Base-by-base conservation (phyloP, 2,329 filamentous ascomycete species). In the Sclerotinia subarctica region DNA sequence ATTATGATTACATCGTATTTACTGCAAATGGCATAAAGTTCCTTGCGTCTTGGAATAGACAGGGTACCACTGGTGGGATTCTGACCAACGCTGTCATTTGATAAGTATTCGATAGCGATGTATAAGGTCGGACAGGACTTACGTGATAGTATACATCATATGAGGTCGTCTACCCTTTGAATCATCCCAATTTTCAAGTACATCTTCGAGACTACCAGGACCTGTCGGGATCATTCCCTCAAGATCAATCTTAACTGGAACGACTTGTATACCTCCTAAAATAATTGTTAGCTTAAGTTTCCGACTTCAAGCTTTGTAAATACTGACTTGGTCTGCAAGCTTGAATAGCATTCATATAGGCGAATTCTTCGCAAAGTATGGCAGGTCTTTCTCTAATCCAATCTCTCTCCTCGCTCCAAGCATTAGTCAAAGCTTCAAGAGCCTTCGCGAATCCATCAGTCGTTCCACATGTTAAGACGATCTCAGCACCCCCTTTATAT, bases 81-180 rank as follows among this genome's bases (percentile, higher is more conserved):
- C 75, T 97, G 93, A 38, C 93, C 94, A 80, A 93, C 90, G n/a
- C 88, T 90, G 57, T 15, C 19, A 38, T 10, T 17, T 10, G 44
- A 59, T 76, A 26, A 77, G 71, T 62, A 69, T 56, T 24, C 11
- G 60, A 5, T 17, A 5, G 29, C 52, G 21, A 46, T 21, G n/a
- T 29, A 69, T 72, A 62, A 51, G 17, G 10, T 6, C 21, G 47
- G 15, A 21, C 49, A 15, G 4, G 49, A 87, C 89, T 85, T 79
- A 93, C 88, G 92, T 94, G 72, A 97, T 91, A 2, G 92, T 96
- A 78, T 97, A 97, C 82, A 97, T 84, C 72, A 97, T 77, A 78
- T 94, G 91, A 52, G 94, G 94, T 68, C 90, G 84, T 75, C 87
- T 89, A 0, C 94, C 94, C 74, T 84, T 88, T 52, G 82, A 82